phyloP scores from a whole-genome alignment of 2,329 filamentous ascomycete genomes.

The Myriosclerotinia curreyana region DNA sequence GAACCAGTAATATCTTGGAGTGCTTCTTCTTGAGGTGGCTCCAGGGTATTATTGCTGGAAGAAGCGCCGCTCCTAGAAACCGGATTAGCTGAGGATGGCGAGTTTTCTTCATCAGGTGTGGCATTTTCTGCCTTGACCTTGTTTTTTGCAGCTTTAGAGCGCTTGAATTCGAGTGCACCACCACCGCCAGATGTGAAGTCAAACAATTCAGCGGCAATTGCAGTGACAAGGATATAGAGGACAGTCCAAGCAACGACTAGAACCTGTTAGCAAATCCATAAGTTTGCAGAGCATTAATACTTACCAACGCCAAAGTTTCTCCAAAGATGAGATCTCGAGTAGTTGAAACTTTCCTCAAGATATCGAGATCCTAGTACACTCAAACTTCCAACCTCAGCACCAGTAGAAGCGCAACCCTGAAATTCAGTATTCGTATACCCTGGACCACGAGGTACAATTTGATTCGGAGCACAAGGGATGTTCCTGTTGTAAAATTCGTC shows the following conservation, averaged over 20 bases:
- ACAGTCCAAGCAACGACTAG: conserved; percentile 67
- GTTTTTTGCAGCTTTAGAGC: conserved; percentile 58
- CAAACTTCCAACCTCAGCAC: conserved; percentile 51
- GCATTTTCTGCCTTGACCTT: conserved; percentile 46
- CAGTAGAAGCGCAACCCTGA: conserved; percentile 61
- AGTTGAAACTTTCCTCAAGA: conserved; percentile 53
- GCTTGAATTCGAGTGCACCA: conserved; percentile 71
- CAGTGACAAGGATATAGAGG: conserved; percentile 70
- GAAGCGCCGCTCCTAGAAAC: conserved; percentile 33
- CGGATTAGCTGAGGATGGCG: not conserved
- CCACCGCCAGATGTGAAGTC: conserved; percentile 60
- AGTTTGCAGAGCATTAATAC: not conserved
- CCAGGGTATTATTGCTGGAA: conserved; percentile 29
- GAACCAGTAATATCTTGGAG: conserved; percentile 52
- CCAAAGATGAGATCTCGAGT: conserved; percentile 58
- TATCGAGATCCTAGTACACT: conserved; percentile 55
- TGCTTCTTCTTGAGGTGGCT: conserved; percentile 41
- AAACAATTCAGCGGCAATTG: conserved; percentile 66
- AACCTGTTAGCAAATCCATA: not conserved
- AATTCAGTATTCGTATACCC: conserved; percentile 50
- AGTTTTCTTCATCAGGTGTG: conserved; percentile 54
- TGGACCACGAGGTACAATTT: conserved; percentile 59
- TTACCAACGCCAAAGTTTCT: conserved; percentile 58
- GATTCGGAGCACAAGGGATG: conserved; percentile 55
- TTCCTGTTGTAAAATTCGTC: conserved; percentile 58